Conservation (phyloP, 257 asterid genomes). For the Nicotiana attenuata region DNA sequence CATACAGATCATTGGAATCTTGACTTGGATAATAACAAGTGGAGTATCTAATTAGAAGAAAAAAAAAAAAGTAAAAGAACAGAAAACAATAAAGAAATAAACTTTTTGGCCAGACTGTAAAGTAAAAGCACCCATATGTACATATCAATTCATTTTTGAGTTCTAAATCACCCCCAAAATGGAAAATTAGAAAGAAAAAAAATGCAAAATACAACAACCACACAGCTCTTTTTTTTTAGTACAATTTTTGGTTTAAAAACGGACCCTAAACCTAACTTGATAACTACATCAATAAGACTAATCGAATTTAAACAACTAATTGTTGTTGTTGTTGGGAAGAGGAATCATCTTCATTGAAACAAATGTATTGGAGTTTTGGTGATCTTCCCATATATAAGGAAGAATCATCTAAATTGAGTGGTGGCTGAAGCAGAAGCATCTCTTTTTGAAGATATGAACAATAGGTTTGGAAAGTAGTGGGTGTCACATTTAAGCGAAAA, state of each 20-base stretch:
- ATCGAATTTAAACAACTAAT: slow-evolving; percentile 51
- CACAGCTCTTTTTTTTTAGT: not conserved
- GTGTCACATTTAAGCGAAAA: slow-evolving; percentile 82
- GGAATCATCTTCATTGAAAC: slow-evolving; percentile 73
- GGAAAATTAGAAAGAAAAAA: not conserved
- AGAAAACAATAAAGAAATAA: not conserved
- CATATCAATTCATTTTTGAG: slow-evolving; percentile 3
- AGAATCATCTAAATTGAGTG: slow-evolving; percentile 37
- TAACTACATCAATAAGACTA: slow-evolving; percentile 17
- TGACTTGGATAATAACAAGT: slow-evolving; percentile 6
- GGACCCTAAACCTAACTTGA: slow-evolving; percentile 30
- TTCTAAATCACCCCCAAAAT: not conserved
- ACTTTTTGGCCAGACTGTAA: slow-evolving; percentile 7
- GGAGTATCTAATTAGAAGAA: not conserved
- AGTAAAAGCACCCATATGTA: slow-evolving; percentile 9
- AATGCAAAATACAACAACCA: not conserved
- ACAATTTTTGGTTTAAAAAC: not conserved
- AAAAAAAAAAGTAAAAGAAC: not conserved
- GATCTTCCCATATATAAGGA: slow-evolving; percentile 38
- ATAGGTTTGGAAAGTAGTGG: slow-evolving; percentile 64
- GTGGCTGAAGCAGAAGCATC: slow-evolving; percentile 58
- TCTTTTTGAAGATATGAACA: slow-evolving; percentile 64
- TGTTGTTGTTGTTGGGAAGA: slow-evolving; percentile 55
- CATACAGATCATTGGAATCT: slow-evolving; percentile 7
- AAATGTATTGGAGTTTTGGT: slow-evolving; percentile 38